Conservation (phyloP, 768 basidiomycete genomes). For the Amanita inopinata region DNA sequence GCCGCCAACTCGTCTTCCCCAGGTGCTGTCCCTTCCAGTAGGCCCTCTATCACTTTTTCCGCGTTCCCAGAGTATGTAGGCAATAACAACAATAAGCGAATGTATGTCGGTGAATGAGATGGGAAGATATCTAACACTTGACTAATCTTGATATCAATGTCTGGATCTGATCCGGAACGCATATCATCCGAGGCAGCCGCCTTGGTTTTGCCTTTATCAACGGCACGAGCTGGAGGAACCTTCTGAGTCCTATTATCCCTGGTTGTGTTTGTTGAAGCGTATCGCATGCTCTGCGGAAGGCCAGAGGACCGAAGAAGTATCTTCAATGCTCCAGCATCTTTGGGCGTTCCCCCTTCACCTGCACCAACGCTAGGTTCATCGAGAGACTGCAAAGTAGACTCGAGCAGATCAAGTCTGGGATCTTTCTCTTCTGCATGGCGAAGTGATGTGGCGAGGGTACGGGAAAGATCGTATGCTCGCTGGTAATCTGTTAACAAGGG, state of each 20-base stretch:
- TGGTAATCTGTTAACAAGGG: slow-evolving; percentile 68
- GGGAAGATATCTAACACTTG: slow-evolving; percentile 77
- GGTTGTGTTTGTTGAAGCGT: neutral
- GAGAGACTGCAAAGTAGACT: slow-evolving; percentile 36
- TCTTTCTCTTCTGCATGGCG: slow-evolving; percentile 42
- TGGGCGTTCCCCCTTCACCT: slow-evolving; percentile 12
- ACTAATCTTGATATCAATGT: slow-evolving; percentile 47
- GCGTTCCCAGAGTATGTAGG: slow-evolving; percentile 41
- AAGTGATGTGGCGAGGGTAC: slow-evolving; percentile 36
- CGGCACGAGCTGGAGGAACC: neutral
- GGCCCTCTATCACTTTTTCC: slow-evolving; percentile 56
- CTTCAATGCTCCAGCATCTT: slow-evolving; percentile 48
- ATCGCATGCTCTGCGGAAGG: slow-evolving; percentile 20
- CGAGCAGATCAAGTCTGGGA: slow-evolving; percentile 46
- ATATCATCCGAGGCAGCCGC: slow-evolving; percentile 21
- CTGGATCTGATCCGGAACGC: slow-evolving; percentile 16
- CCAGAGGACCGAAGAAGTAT: slow-evolving; percentile 58
- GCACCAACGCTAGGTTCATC: slow-evolving; percentile 15
- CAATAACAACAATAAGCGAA: slow-evolving; percentile 46
- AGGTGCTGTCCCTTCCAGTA: slow-evolving; percentile 70
- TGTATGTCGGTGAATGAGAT: slow-evolving; percentile 42
- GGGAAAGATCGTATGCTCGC: slow-evolving; percentile 49
- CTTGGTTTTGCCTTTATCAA: slow-evolving; percentile 35
- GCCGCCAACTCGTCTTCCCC: slow-evolving; percentile 18
- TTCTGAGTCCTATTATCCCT: neutral